These are phyloP conservation scores for Aschersonia sp. DNA, from an alignment of 2,329 filamentous ascomycete genomes.

Conservation along the genomic window DNA sequence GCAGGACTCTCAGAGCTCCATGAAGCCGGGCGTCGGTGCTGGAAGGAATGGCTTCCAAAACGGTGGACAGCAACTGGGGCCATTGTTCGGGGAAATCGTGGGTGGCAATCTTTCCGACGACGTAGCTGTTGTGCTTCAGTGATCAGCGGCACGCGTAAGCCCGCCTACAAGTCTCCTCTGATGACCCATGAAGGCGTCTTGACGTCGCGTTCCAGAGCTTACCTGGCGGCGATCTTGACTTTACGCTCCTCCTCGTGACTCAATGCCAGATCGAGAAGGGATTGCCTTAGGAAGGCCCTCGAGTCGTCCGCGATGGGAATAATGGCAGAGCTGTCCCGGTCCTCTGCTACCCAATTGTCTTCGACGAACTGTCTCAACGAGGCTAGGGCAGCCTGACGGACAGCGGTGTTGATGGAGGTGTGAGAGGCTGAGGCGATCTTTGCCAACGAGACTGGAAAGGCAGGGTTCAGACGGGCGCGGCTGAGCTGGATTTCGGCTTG, in stretches of 20 bases:
- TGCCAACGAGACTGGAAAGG: constrained; percentile 67
- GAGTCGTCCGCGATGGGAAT: constrained; percentile 58
- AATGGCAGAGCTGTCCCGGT: constrained; percentile 49
- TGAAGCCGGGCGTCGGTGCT: constrained; percentile 72
- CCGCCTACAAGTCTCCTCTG: too few species aligned
- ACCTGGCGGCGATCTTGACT: constrained; percentile 80
- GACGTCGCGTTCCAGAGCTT: constrained; percentile 11
- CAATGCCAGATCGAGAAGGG: constrained; percentile 64
- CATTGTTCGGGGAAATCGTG: constrained; percentile 90
- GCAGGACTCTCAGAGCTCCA: constrained; percentile 75
- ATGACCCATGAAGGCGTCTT: neutral
- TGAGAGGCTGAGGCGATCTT: constrained; percentile 57
- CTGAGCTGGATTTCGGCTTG: constrained; percentile 75
- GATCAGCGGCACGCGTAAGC: neutral
- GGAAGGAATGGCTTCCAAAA: constrained; percentile 63
- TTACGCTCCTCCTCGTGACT: constrained; percentile 65
- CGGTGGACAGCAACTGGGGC: constrained; percentile 72
- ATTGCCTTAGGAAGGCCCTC: constrained; percentile 59
- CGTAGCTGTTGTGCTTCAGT: constrained; percentile 29
- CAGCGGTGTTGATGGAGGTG: constrained; percentile 53
- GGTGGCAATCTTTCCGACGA: constrained; percentile 86
- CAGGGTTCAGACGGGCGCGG: constrained; percentile 51
- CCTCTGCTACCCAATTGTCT: constrained; percentile 66
- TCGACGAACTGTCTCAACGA: constrained; percentile 73
- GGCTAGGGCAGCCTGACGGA: constrained; percentile 73